These are phyloP conservation scores for Colletotrichum filicis DNA, from an alignment of 2,329 filamentous ascomycete genomes.

Conservation along the genomic window DNA sequence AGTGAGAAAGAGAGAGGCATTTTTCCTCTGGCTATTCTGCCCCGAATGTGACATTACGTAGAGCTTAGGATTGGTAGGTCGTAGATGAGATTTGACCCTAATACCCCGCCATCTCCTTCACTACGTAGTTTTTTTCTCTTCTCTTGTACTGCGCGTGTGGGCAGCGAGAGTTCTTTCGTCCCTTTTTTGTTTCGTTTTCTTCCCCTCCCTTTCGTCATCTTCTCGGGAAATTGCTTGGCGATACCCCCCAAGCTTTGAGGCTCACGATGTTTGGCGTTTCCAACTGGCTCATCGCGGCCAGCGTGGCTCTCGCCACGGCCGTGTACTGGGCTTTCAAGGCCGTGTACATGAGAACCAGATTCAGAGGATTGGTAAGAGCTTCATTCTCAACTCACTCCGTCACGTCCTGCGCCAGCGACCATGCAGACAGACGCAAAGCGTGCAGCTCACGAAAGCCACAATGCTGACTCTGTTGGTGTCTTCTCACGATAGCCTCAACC, in stretches of 20 bases:
- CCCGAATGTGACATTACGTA: neutral
- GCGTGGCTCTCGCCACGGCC: slow-evolving; percentile 24
- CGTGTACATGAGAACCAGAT: slow-evolving; percentile 18
- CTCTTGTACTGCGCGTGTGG: neutral
- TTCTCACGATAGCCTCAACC: slow-evolving; percentile 5
- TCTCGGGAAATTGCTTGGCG: neutral
- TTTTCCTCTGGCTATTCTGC: neutral
- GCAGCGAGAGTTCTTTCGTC: neutral
- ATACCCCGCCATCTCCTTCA: neutral
- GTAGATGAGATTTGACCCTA: neutral
- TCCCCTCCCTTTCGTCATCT: neutral
- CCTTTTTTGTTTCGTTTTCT: neutral
- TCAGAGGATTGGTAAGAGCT: slow-evolving; percentile 27
- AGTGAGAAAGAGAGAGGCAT: neutral
- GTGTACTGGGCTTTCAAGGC: slow-evolving; percentile 30
- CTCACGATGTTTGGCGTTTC: slow-evolving; percentile 29
- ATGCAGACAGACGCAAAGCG: neutral
- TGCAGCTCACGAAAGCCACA: neutral
- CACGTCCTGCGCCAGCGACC: no score
- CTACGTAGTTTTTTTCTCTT: neutral
- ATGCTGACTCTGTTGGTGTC: neutral
- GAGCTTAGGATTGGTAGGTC: neutral
- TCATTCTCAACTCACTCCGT: neutral
- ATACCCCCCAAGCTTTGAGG: neutral
- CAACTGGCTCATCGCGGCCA: slow-evolving; percentile 25